Base-by-base conservation (phyloP, 2,329 filamentous ascomycete genomes). In the Diaporthe sp. region DNA sequence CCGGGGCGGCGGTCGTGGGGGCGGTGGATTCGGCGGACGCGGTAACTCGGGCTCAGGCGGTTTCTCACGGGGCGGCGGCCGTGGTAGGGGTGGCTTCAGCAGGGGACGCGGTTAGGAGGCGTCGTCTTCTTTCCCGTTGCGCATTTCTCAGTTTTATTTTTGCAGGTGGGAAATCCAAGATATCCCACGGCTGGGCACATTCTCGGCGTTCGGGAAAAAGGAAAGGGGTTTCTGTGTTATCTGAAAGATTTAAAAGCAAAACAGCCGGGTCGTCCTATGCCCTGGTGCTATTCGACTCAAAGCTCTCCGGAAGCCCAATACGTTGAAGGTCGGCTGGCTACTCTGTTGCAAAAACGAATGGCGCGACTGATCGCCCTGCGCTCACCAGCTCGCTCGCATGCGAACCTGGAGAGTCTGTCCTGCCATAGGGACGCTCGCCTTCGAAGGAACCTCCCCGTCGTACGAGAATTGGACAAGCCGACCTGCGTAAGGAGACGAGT, bases 71-170 rank as follows among this genome's bases (percentile, higher is more conserved):
- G 81, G 82, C 30, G 81, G 84, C 19, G 77, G 82, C 22, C 78
- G 82, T 28, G 81, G 81, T 61, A 74, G 83, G 52, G 78, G 83
- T 57, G 82, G 82, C 30, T 82, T 82, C 77, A 82, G 80, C 66
- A 77, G 82, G 60, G 79, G 81, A 45, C 74, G 74, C 28, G 38
- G 75, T 54, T 75, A 64, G 69, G 45, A 25, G 38, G 40, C 19
- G 17, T 22, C 28, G 19, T 22, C 52, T n/a, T 22, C 40, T 40
- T 35, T n/a, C n/a, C n/a, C 73, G 28, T 67, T 67, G 57, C 74
- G 54, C 40, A 75, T 71, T 74, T 68, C 35, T 72, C 55, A 40
- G 52, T 58, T 70, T 61, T 70, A 60, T 72, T 57, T 66, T 52
- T 52, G 67, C 74, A 72, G 70, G 68, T 74, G 74, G 68, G 68